A percentile compares a stretch with the other conserved stretches of the same genome.
phyloP scores from a whole-genome alignment of 805 yeast species.

The Metschnikowia arizonensis region DNA sequence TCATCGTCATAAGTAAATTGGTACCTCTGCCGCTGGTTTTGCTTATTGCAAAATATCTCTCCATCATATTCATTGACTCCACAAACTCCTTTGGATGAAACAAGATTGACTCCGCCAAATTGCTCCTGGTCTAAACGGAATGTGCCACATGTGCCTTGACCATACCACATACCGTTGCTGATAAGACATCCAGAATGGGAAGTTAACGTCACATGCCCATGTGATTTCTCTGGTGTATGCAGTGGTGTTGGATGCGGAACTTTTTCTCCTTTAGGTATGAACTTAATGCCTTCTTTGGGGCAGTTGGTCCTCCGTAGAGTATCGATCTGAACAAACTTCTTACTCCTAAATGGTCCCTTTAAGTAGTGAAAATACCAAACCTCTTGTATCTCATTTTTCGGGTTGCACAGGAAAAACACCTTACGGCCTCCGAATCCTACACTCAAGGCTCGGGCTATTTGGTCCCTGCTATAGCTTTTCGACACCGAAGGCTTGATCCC shows the following conservation, averaged over 20 bases:
- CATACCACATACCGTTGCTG: slow-evolving; percentile 81
- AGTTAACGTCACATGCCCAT: slow-evolving; percentile 42
- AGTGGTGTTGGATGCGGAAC: slow-evolving; percentile 12
- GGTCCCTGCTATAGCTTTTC: slow-evolving; percentile 29
- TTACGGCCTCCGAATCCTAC: slow-evolving; percentile 26
- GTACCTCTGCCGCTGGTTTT: slow-evolving; percentile 24
- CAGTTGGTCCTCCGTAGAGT: slow-evolving; percentile 56
- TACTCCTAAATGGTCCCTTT: slow-evolving; percentile 20
- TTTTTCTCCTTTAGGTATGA: slow-evolving; percentile 57
- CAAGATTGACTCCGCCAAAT: slow-evolving; percentile 69
- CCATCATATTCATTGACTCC: slow-evolving; percentile 29
- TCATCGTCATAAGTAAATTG: slow-evolving; percentile 56
- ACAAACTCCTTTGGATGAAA: slow-evolving; percentile 73
- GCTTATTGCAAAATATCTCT: slow-evolving; percentile 15
- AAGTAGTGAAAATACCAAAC: slow-evolving; percentile 27
- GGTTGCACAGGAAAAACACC: slow-evolving; percentile 35
- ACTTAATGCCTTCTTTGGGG: slow-evolving; percentile 64
- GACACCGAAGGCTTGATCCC: slow-evolving; percentile 37
- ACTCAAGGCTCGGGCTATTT: slow-evolving; percentile 31
- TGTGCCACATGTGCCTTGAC: slow-evolving; percentile 81
- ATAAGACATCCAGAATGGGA: slow-evolving; percentile 72
- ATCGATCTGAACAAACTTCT: slow-evolving; percentile 53
- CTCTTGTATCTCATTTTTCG: slow-evolving; percentile 20
- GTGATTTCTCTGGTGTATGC: slow-evolving; percentile 11
- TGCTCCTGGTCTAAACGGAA: slow-evolving; percentile 53